Evolutionary conservation across 2,329 filamentous ascomycete species (phyloP).

Genomic region (Aureobasidium sp.): DNA sequence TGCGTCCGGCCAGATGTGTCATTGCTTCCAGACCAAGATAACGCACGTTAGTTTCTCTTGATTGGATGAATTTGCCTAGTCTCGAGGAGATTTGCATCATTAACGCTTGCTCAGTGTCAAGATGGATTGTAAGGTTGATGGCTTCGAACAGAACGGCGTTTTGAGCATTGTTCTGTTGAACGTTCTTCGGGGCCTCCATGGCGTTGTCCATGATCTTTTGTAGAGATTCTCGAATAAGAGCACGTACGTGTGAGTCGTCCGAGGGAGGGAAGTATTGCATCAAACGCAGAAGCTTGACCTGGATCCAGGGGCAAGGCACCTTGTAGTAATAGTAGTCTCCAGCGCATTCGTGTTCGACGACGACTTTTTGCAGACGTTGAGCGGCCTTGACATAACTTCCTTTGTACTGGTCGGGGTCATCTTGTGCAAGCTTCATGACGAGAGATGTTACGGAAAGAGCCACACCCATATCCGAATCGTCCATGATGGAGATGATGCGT

Average conservation of each 20-base stretch:
- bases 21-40: constrained; percentile 95
- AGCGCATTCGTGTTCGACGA: constrained; percentile 83
- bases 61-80: constrained; percentile 92
- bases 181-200: constrained; percentile 92
- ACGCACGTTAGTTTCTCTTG: constrained; percentile 91
- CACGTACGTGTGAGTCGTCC: constrained; percentile 85
- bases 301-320: constrained; percentile 97
- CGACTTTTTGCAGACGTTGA: constrained; percentile 75
- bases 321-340: constrained; percentile 98
- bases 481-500: constrained; percentile 97
- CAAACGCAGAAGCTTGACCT: constrained; percentile 85
- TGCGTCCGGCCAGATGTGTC: constrained; percentile 90
- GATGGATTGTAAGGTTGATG: constrained; percentile 95
- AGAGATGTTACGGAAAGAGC: constrained; percentile 91
- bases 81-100: constrained; percentile 94
- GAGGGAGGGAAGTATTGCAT: constrained; percentile 96
- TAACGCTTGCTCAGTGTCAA: constrained; percentile 86
- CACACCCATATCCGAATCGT: constrained; percentile 88
- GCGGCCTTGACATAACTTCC: constrained; percentile 92
- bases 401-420: constrained; percentile 89
- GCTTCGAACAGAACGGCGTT: constrained; percentile 97
- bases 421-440: constrained; percentile 88
- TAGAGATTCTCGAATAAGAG: constrained; percentile 84
- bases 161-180: constrained; percentile 98
- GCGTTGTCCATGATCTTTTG: constrained; percentile 86